These are phyloP conservation scores for Chlamydomonas urium DNA, from an alignment of 139 green algal genomes.

Conservation along the genomic window DNA sequence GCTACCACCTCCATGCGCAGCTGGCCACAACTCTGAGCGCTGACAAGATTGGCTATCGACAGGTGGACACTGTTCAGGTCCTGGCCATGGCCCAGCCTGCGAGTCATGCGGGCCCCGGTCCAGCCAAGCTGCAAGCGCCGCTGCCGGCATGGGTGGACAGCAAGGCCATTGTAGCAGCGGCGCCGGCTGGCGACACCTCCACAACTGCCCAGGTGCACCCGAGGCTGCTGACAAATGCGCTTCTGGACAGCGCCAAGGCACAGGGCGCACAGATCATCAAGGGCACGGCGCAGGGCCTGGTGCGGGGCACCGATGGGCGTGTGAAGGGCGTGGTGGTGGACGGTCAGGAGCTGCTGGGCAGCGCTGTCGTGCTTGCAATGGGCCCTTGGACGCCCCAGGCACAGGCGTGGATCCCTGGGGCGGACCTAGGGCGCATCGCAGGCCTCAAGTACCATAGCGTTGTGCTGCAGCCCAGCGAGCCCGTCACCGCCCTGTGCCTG, in stretches of 20 bases:
- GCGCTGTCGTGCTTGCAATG: conserved; percentile 70
- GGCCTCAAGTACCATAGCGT: conserved; percentile 75
- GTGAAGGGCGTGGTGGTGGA: conserved; percentile 36
- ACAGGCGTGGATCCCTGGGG: conserved; percentile 44
- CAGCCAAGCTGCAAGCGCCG: no score
- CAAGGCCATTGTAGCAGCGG: no score
- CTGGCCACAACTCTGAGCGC: no score
- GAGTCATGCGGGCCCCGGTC: no score
- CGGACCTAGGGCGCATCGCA: conserved; percentile 18
- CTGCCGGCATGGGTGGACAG: no score
- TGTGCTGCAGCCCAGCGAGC: conserved; percentile 41
- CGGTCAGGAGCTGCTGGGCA: conserved; percentile 28
- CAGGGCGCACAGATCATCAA: conserved; percentile 42
- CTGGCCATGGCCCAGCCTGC: no score
- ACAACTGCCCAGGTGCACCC: conserved; percentile 77
- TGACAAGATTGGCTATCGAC: no score
- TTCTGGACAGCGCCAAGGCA: conserved; percentile 44
- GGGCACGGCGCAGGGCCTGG: conserved; percentile 43
- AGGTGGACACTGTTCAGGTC: no score
- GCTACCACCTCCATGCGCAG: no score
- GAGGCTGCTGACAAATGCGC: conserved; percentile 54
- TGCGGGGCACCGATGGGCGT: conserved; percentile 15
- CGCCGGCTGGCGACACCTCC: no score
- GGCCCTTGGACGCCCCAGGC: conserved; percentile 63
- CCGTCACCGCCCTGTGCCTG: conserved; percentile 25